Evolutionary conservation across 345 rosid species (phyloP), one percentile per base, ranked within the genome.

Genomic region (Barbarea vulgaris): DNA sequence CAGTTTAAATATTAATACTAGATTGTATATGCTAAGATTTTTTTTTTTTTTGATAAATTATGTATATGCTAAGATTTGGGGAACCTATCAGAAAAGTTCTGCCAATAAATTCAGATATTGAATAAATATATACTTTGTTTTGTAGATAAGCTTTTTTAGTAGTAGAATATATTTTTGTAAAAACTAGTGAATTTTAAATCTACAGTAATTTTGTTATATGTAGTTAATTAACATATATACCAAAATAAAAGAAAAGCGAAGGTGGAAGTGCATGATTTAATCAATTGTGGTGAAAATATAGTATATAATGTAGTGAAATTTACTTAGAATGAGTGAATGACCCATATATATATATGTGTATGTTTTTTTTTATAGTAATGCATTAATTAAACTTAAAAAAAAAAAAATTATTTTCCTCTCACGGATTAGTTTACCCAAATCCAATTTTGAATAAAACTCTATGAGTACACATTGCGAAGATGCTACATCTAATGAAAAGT

Each of bases 1-100:
- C 62, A 50, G 68, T 37, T 31, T 6, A 39, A 41, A 60, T 51
- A 56, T 46, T 27, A 56, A 56, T 13, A 15, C 33, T 47, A 67
- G 17, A 58, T 48, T 25, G 61, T 67, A 57, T 9, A 73, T 53
- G 24, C 15, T 21, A 21, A 39, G 31, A 18, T 53, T 42, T 55
- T n/a, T n/a, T n/a, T n/a, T n/a, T n/a, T n/a, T n/a, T n/a, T n/a
- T n/a, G n/a, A n/a, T n/a, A n/a, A n/a, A n/a, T n/a, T n/a, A n/a
- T 25, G 61, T 67, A 57, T 9, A 73, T 53, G 24, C 15, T 21
- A 21, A 39, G 31, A 18, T 53, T 42, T 55, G 7, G 64, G 18
- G 42, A 53, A 52, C 24, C 42, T 21, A 53, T 13, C 4, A 6
- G 30, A 64, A n/a, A 5, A 0, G 5, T 55, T 34, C 12, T 33